Evolutionary conservation across 306 rosid species (phyloP).

Genomic region (Cicer pinnatifidum): DNA sequence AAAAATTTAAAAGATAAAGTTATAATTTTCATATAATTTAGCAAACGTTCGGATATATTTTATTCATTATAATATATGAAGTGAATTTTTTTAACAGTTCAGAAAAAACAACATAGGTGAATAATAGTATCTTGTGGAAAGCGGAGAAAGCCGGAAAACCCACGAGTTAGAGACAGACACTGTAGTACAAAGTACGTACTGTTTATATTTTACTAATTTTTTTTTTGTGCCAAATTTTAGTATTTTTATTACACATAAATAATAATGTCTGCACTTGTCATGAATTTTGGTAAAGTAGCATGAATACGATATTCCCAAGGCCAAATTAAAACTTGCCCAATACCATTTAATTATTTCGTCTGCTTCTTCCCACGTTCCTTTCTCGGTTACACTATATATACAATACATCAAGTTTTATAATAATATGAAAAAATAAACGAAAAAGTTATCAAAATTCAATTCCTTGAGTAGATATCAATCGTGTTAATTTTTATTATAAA

Average conservation of each 20-base stretch:
- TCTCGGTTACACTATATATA: neutral
- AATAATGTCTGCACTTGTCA: too few relatives aligned
- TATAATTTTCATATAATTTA: too few relatives aligned
- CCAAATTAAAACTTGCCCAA: neutral
- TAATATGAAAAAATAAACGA: too few relatives aligned
- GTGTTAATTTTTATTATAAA: too few relatives aligned
- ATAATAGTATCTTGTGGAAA: slow-evolving; percentile 29
- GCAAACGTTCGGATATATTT: too few relatives aligned
- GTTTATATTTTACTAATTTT: neutral
- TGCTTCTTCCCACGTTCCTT: slow-evolving; percentile 43
- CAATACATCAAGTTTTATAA: neutral
- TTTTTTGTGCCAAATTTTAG: too few relatives aligned
- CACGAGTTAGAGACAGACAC: slow-evolving; percentile 12
- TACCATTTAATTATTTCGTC: neutral
- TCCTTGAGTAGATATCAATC: too few relatives aligned
- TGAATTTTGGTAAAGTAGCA: slow-evolving; percentile 8
- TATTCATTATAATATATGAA: too few relatives aligned
- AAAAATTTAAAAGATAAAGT: too few relatives aligned
- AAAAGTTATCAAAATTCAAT: too few relatives aligned
- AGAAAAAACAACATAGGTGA: neutral
- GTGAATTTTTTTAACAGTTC: neutral
- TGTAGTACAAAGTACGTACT: neutral
- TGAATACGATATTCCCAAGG: slow-evolving; percentile 47
- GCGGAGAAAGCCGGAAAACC: slow-evolving; percentile 22
- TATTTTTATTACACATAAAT: too few relatives aligned